phyloP scores from a whole-genome alignment of 306 rosid species.

The Dicorynia guianensis region DNA sequence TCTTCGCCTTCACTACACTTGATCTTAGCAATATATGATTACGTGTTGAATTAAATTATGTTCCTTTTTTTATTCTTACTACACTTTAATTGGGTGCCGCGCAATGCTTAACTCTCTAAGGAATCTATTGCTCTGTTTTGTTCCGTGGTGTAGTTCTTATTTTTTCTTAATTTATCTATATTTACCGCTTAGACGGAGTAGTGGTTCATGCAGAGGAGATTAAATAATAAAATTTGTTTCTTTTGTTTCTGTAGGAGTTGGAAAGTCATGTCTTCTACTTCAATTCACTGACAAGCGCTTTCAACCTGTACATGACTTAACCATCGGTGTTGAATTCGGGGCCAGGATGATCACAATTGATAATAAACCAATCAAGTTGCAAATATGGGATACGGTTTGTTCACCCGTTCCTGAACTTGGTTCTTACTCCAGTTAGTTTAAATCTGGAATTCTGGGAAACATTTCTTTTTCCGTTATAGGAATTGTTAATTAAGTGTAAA shows the following conservation, averaged over 20 bases:
- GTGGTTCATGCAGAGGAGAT: slow-evolving; percentile 3
- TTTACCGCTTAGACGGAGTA: background rate
- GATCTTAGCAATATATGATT: background rate
- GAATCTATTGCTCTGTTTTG: background rate
- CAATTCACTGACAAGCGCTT: slow-evolving; percentile 97
- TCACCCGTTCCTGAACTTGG: slow-evolving; percentile 20
- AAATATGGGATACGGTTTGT: slow-evolving; percentile 98
- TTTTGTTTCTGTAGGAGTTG: slow-evolving; percentile 68
- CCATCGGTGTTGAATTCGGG: slow-evolving; percentile 98
- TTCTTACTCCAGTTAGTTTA: background rate
- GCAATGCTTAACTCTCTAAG: background rate
- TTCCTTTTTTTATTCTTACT: background rate
- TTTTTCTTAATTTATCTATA: background rate
- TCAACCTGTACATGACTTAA: slow-evolving; percentile 96
- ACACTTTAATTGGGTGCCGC: background rate
- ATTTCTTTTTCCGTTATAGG: slow-evolving; percentile 2
- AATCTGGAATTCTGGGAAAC: background rate
- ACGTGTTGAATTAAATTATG: background rate
- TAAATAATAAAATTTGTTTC: background rate
- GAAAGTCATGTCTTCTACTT: slow-evolving; percentile 95
- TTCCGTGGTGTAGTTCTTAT: background rate
- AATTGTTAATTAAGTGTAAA: background rate
- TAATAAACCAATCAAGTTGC: slow-evolving; percentile 89
- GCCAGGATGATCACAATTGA: slow-evolving; percentile 98
- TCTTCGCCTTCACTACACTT: background rate